These are phyloP conservation scores for Middelhovenomyces tepae DNA, from an alignment of 805 yeast genomes.

Conservation along the genomic window DNA sequence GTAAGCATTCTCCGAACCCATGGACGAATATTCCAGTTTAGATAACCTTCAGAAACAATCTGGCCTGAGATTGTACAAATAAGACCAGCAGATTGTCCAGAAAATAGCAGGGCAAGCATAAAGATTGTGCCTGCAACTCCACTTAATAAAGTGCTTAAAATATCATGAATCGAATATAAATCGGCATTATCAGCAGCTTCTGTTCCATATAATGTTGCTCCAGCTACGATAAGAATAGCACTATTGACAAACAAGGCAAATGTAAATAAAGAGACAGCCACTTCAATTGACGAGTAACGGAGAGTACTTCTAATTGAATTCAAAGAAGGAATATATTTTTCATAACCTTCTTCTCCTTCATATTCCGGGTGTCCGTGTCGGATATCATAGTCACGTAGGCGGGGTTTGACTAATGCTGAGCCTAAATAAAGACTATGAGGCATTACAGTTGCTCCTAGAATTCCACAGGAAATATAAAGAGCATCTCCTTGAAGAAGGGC, in stretches of 20 bases:
- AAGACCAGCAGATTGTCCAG: slow-evolving; percentile 88
- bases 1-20: slow-evolving; percentile 75
- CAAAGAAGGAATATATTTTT: slow-evolving; percentile 56
- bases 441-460: slow-evolving; percentile 92
- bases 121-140: slow-evolving; percentile 76
- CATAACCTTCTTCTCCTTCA: slow-evolving; percentile 33
- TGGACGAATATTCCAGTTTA: slow-evolving; percentile 72
- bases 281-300: slow-evolving; percentile 63
- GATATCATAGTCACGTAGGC: slow-evolving; percentile 70
- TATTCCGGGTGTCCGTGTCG: slow-evolving; percentile 39
- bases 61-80: slow-evolving; percentile 93
- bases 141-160: slow-evolving; percentile 54
- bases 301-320: slow-evolving; percentile 66
- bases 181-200: slow-evolving; percentile 73
- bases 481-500: slow-evolving; percentile 53
- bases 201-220: slow-evolving; percentile 1
- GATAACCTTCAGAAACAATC: slow-evolving; percentile 84
- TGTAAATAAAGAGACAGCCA: slow-evolving; percentile 60
- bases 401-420: slow-evolving; percentile 79
- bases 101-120: slow-evolving; percentile 72
- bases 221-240: slow-evolving; percentile 17
- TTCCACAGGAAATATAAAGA: slow-evolving; percentile 70
- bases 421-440: slow-evolving; percentile 88
- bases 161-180: slow-evolving; percentile 62
- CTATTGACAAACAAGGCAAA: slow-evolving; percentile 82